A percentile compares a stretch with the other conserved stretches of the same genome.
These are phyloP conservation scores for Acanthamoeba polyphaga DNA, from an alignment of 208 protist genomes.

Conservation along the genomic window DNA sequence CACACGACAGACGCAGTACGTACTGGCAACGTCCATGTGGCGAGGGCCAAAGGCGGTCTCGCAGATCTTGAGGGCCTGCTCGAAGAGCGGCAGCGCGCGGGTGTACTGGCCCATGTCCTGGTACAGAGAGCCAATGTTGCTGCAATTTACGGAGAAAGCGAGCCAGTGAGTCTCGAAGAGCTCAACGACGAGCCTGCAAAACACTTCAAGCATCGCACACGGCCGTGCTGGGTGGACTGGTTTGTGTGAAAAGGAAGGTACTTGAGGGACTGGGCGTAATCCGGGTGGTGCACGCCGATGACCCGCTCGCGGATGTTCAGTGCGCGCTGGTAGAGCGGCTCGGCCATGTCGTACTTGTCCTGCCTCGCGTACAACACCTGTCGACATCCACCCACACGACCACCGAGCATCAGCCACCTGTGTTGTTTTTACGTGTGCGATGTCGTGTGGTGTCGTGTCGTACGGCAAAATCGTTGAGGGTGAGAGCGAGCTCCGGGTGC, in stretches of 20 bases:
- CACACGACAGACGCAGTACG: background rate
- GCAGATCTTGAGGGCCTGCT: slow-evolving; percentile 36
- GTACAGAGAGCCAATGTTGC: slow-evolving; percentile 37
- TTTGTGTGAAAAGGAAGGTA: background rate
- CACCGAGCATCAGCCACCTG: too few species aligned
- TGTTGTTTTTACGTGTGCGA: background rate
- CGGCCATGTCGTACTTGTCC: slow-evolving; percentile 28
- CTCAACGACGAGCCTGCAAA: background rate
- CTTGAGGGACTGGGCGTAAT: slow-evolving; percentile 59
- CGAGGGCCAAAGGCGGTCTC: slow-evolving; percentile 14
- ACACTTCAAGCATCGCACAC: too few species aligned
- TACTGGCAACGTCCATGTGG: slow-evolving; percentile 68
- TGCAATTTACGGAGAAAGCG: background rate
- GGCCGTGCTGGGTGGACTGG: background rate
- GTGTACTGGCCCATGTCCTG: slow-evolving; percentile 68
- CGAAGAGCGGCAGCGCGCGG: slow-evolving; percentile 44
- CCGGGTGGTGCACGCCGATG: slow-evolving; percentile 56
- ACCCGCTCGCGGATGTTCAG: slow-evolving; percentile 36
- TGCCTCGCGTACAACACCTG: slow-evolving; percentile 42
- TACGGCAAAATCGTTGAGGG: slow-evolving; percentile 67
- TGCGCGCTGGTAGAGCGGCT: slow-evolving; percentile 46
- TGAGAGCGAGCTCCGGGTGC: slow-evolving; percentile 55
- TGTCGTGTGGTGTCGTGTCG: background rate
- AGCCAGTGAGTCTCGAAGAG: background rate
- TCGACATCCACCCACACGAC: too few species aligned